Percentiles rank a stretch among this genome's conserved stretches.
These are phyloP conservation scores for Uronychia binucleata DNA, from an alignment of 73 alveolate genomes.

Conservation along the genomic window DNA sequence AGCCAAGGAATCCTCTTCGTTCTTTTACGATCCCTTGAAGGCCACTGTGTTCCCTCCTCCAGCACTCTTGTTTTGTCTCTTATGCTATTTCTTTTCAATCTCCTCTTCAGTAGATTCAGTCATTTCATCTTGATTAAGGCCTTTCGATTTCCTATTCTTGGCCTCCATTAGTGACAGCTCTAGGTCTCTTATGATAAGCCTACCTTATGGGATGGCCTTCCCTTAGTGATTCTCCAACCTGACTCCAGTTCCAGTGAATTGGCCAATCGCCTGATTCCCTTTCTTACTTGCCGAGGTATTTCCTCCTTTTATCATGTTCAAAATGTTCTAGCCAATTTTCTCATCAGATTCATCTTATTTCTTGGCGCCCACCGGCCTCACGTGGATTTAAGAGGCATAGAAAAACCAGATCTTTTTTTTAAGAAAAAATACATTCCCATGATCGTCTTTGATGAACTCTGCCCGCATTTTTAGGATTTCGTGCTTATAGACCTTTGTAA, in stretches of 20 bases:
- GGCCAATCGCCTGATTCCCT: no score
- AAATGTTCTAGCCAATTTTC: not conserved
- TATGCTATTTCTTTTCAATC: no score
- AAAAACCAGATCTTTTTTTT: conserved; percentile 30
- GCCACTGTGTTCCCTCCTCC: conserved; percentile 14
- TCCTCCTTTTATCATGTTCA: not conserved
- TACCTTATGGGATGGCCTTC: no score
- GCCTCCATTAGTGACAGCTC: no score
- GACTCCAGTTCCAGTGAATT: no score
- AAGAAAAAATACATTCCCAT: conserved; percentile 13
- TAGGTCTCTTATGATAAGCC: no score
- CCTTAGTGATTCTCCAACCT: no score
- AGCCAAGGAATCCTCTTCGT: not conserved
- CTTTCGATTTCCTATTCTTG: no score
- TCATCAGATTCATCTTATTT: not conserved
- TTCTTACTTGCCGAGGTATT: conserved; percentile 13
- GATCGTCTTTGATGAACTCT: conserved; percentile 57
- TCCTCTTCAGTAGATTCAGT: no score
- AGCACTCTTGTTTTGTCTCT: no score
- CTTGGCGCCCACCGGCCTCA: conserved; percentile 8
- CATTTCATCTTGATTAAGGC: no score
- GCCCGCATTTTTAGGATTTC: conserved; percentile 51
- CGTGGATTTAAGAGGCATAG: conserved; percentile 24
- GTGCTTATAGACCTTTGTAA: conserved; percentile 26
- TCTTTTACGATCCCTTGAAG: no score